Evolutionary conservation across 1,284 basidiomycete species (phyloP), one percentile per base, ranked within the genome.

Genomic region (Tilletia setariae): DNA sequence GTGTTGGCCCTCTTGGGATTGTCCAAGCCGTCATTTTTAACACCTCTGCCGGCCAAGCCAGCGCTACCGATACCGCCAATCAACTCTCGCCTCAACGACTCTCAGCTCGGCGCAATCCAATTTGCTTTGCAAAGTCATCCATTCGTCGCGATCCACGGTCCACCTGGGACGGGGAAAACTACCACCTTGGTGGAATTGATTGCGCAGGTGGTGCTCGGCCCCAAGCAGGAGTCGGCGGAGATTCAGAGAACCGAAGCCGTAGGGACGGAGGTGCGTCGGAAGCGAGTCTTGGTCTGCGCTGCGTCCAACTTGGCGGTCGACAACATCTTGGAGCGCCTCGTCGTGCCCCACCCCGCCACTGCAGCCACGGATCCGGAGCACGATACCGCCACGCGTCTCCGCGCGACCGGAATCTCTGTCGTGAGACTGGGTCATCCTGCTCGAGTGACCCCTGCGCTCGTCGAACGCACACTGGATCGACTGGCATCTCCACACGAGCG

Each of bases 61-160:
- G 6, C 74, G 92, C n/a, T 61, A 19, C 56, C 56, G 9, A 15
- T 61, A 28, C 77, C 84, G 1, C 94, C 91, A 83, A 91, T 92
- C 74, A 91, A 96, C 74, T 81, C 86, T 0, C 86, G 85, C 0
- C 85, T 98, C 53, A 98, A 98, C 80, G 83, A 86, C 0, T 92
- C 91, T 70, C 95, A 98, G 81, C 89, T 90, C 79, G 86, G 87
- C 21, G 93, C 94, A 0, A 88, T 94, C 49, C 86, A 83, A 64
- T 91, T 93, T 75, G 89, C 89, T 2, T 81, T 94, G 1, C 87
- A 89, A 0, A 85, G 85, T 0, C 73, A 88, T 1, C 90, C 94
- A 78, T 86, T 97, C 0, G 91, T 91, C 0, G 92, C 94, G 73
- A 94, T 98, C n/a, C 94, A 97, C 79, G 94, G 95, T 0, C 95